Base-by-base conservation (phyloP, 148 eudicot species). In the Bassia scoparia region DNA sequence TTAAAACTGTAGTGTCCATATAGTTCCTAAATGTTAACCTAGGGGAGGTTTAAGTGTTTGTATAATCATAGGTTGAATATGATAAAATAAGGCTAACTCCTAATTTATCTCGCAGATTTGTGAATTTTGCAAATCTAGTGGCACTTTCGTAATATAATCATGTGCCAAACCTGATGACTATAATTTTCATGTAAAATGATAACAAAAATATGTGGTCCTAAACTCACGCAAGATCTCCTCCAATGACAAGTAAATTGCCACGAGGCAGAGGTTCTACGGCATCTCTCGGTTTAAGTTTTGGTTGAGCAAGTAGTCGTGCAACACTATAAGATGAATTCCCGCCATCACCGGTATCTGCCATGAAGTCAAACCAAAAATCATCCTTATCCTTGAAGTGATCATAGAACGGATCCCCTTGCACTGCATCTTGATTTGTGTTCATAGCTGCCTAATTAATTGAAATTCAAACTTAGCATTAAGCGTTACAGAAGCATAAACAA, bases 331-430 rank as follows among this genome's bases (percentile, higher is more conserved):
- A 88, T 50, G 97, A 92, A 82, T 96, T 96, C 50, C 99, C 99
- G 67, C 99, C 97, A 79, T 96, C 99, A 63, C 99, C 99, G 60
- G 99, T 96, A 84, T 96, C 99, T 61, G 99, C 99, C 99, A 96
- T 92, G 76, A 96, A 96, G 76, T 96, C 99, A 82, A 96, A 90
- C 99, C 99, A 96, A 60, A 96, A 75, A 9, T 81, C 90, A 74
- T 92, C 91, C 74, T 86, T 85, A 55, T 83, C 96, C 76, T 84
- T 83, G 52, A 96, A 90, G 76, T 96, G 97, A 68, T 85, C 87
- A 80, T 87, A 90, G 63, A 96, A 78, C 60, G 92, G 86, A 86
- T 92, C 99, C 56, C 82, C 88, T 71, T 84, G 79, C 67, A 83
- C 75, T 78, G 85, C 86, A 75, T 88, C 99, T 78, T 92, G 82